A percentile compares a stretch with the other conserved stretches of the same genome.
These are phyloP conservation scores for Verruconis gallopava DNA, from an alignment of 2,329 filamentous ascomycete species.

Conservation along the genomic window DNA sequence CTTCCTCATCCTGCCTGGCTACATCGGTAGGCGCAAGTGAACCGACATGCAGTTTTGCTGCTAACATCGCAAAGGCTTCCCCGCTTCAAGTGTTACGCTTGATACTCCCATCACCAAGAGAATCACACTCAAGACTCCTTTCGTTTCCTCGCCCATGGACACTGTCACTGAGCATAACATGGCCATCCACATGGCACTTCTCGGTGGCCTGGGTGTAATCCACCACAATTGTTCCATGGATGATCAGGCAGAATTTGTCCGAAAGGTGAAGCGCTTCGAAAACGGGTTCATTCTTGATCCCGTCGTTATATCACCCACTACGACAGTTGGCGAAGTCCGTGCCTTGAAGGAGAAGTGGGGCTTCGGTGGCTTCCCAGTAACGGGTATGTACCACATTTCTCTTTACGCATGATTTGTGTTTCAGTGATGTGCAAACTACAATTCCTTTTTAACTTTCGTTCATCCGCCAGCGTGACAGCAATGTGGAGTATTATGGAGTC, in stretches of 20 bases:
- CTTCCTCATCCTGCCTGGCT: constrained; percentile 90
- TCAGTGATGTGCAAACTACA: constrained; percentile 65
- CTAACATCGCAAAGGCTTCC: constrained; percentile 49
- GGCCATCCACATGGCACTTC: constrained; percentile 92
- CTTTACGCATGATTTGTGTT: constrained; percentile 19
- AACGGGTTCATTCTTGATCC: constrained; percentile 98
- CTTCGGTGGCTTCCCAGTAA: constrained; percentile 96
- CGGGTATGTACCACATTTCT: constrained; percentile 53
- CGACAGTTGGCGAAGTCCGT: constrained; percentile 83
- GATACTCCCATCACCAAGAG: constrained; percentile 91
- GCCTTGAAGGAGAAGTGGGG: constrained; percentile 95
- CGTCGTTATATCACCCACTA: constrained; percentile 74
- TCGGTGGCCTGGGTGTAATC: constrained; percentile 84
- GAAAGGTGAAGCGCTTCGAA: constrained; percentile 98
- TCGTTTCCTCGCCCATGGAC: constrained; percentile 98
- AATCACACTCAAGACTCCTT: constrained; percentile 90
- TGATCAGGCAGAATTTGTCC: constrained; percentile 95
- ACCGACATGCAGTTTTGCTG: constrained; percentile 10
- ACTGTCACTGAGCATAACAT: constrained; percentile 99
- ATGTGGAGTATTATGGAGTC: constrained; percentile 56
- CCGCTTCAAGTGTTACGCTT: constrained; percentile 74
- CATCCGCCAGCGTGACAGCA: constrained; percentile 88
- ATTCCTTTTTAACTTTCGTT: constrained; percentile 98
- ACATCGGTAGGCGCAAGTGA: constrained; percentile 54
- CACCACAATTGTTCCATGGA: constrained; percentile 99